These are phyloP conservation scores for Fusarium sp. DNA, from an alignment of 2,329 filamentous ascomycete genomes.

Conservation along the genomic window DNA sequence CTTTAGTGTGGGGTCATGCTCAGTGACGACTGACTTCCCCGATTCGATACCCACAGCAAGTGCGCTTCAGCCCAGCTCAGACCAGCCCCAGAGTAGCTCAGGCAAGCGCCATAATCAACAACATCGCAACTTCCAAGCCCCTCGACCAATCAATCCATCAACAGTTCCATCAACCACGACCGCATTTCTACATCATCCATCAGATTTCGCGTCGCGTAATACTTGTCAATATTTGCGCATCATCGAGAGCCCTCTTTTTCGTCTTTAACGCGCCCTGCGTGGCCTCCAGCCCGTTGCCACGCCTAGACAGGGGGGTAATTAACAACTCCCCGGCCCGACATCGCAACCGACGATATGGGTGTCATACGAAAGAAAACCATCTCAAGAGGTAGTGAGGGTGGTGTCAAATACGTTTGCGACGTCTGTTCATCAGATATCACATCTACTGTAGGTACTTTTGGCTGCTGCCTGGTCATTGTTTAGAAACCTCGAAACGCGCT, in stretches of 20 bases:
- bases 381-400: constrained; percentile 84
- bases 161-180: constrained; percentile 44
- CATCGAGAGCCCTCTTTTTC: constrained; percentile 18
- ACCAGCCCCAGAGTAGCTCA: constrained; percentile 19
- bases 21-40: constrained; percentile 27
- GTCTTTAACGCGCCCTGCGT: constrained; percentile 30
- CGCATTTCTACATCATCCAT: constrained; percentile 45
- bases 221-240: constrained; percentile 31
- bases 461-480: constrained; percentile 6
- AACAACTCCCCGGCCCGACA: constrained; percentile 42
- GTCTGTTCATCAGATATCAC: constrained; percentile 97
- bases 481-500: constrained; percentile 17
- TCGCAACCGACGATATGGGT: constrained; percentile 71
- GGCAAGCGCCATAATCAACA: constrained; percentile 41
- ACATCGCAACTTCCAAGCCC: constrained; percentile 41
- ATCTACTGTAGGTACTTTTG: constrained; percentile 77
- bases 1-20: constrained; percentile 8
- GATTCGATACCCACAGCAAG: constrained; percentile 25
- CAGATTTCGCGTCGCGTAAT: constrained; percentile 44
- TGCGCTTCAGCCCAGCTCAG: constrained; percentile 8
- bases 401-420: constrained; percentile 97
- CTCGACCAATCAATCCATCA: constrained; percentile 39
- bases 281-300: constrained; percentile 25
- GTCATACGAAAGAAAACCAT: constrained; percentile 97
- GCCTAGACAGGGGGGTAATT: constrained; percentile 43